phyloP scores from a whole-genome alignment of 2,329 filamentous ascomycete genomes.

The Pyrenophora tritici-repentis region DNA sequence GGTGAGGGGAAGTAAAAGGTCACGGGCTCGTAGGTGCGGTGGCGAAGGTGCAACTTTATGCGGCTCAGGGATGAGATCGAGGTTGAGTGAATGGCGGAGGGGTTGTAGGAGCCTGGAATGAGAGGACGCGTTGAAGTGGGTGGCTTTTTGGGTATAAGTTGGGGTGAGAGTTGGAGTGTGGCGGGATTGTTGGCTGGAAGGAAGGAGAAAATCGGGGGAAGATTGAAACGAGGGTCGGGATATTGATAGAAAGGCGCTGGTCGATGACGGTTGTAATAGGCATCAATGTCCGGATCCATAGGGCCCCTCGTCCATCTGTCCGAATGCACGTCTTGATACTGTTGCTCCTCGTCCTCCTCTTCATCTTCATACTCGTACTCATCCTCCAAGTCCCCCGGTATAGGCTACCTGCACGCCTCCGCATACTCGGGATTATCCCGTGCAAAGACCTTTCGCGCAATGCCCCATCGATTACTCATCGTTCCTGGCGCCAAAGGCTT shows the following conservation, averaged over 20 bases:
- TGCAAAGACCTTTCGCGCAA: constrained; percentile 5
- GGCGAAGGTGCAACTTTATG: constrained; percentile 7
- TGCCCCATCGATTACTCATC: background rate
- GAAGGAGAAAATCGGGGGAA: background rate
- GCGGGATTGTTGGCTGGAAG: background rate
- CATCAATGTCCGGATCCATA: background rate
- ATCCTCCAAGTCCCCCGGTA: background rate
- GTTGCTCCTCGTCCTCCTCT: background rate
- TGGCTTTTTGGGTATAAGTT: no score
- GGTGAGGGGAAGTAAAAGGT: background rate
- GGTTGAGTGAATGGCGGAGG: background rate
- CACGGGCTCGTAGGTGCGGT: constrained; percentile 1
- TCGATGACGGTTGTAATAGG: no score
- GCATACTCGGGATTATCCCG: constrained; percentile 2
- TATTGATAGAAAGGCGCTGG: no score
- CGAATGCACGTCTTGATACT: no score
- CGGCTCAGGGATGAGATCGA: background rate
- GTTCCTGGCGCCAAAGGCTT: constrained; percentile 1
- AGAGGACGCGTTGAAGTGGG: background rate
- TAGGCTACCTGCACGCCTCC: background rate
- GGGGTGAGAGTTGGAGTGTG: no score
- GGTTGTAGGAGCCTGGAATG: background rate
- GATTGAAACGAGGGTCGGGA: background rate
- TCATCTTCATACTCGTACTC: background rate
- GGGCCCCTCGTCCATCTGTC: background rate